Evolutionary conservation across 2,329 filamentous ascomycete genomes (phyloP), one percentile per base, ranked within the genome.

Genomic region (Clonostachys rosea): DNA sequence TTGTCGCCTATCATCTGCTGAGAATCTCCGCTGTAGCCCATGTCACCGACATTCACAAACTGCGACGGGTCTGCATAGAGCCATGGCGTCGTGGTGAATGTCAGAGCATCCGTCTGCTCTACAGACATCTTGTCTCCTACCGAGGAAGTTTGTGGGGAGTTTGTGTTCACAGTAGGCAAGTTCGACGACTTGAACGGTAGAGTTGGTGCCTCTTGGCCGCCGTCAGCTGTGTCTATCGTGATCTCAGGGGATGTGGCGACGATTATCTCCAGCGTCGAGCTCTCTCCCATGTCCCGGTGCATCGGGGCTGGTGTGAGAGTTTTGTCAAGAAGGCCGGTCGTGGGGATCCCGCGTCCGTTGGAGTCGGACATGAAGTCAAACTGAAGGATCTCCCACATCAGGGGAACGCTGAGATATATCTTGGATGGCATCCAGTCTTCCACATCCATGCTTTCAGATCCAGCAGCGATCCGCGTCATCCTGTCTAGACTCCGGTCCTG

Each of bases 331-430:
- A 77, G 57, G 4, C 70, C 67, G 4, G 64, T 60, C 0, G 59
- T 58, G 1, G 68, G 59, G 2, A 60, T 57, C 12, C 68, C 64
- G 6, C 62, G 63, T 30, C 24, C 24, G 24, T 30, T 30, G 2
- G 63, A 56, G 16, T 68, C 63, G 0, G 66, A 59, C 8, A 61
- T 62, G 33, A 63, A 74, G 53, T 70, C 74, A 54, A 76, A 70
- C 46, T 75, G 71, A 5, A 78, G 56, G 10, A 76, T 70, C 36
- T 75, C 70, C 74, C 74, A 77, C 74, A 77, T 76, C 5, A 78
- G 54, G 2, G 72, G 71, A 1, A 76, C 71, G 49, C 71, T 76
- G 35, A 78, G 71, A 51, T 76, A 71, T 42, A 77, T 76, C 43
- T 73, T 72, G 18, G 71, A 75, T 0, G 74, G 74, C 60, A 75